These are phyloP conservation scores for Coniosporium apollinis DNA, from an alignment of 495 filamentous ascomycete genomes.

Conservation along the genomic window DNA sequence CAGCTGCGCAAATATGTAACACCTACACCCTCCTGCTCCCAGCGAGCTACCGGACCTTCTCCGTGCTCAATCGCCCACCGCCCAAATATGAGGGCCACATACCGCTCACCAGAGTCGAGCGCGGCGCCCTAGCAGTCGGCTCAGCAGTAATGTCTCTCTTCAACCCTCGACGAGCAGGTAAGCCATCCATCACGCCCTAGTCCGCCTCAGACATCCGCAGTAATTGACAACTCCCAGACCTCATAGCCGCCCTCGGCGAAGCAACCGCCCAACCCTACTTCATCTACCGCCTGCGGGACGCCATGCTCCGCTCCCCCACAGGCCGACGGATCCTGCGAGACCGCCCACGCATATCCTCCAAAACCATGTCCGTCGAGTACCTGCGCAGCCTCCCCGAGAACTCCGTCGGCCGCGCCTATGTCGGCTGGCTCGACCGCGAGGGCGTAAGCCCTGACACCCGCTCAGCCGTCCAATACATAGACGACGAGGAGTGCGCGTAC, in stretches of 20 bases:
- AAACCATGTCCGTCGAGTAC: constrained; percentile 48
- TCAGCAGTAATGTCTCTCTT: constrained; percentile 65
- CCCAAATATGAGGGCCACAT: constrained; percentile 86
- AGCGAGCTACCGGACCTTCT: constrained; percentile 35
- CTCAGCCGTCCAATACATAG: constrained; percentile 65
- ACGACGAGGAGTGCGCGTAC: constrained; percentile 88
- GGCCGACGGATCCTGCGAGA: constrained; percentile 86
- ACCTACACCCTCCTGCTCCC: neutral
- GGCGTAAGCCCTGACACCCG: constrained; percentile 86
- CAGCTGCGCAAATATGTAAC: neutral
- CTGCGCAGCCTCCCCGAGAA: constrained; percentile 56
- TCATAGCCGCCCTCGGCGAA: constrained; percentile 88
- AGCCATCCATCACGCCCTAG: no score
- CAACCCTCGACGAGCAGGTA: constrained; percentile 65
- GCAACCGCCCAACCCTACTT: constrained; percentile 90
- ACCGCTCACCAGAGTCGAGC: constrained; percentile 65
- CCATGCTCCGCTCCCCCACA: constrained; percentile 70
- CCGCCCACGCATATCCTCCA: constrained; percentile 72
- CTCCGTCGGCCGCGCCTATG: constrained; percentile 75
- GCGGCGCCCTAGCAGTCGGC: constrained; percentile 59
- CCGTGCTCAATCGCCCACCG: constrained; percentile 59
- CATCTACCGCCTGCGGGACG: constrained; percentile 76
- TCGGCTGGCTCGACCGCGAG: constrained; percentile 77
- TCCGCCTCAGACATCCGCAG: neutral
- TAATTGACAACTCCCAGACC: constrained; percentile 36